These are phyloP conservation scores for Chara braunii DNA, from an alignment of 139 green algal genomes.

Conservation along the genomic window DNA sequence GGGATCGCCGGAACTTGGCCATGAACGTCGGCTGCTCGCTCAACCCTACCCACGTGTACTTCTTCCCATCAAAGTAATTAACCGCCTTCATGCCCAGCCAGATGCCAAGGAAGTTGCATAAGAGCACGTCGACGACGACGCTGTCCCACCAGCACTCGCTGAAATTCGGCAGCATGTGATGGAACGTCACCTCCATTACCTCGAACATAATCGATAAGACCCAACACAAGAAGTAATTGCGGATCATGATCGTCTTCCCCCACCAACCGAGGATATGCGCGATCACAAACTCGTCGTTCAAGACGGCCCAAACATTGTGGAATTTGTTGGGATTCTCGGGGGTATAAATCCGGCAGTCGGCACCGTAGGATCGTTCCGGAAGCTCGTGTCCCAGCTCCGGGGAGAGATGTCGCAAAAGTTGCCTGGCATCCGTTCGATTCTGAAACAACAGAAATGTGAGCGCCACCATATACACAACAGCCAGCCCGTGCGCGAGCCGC, in stretches of 20 bases:
- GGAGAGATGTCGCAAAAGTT: slow-evolving; percentile 64
- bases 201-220: slow-evolving; percentile 46
- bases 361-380: slow-evolving; percentile 63
- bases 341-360: slow-evolving; percentile 64
- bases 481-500: slow-evolving; percentile 69
- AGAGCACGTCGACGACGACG: slow-evolving; percentile 77
- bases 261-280: slow-evolving; percentile 75
- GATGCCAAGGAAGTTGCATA: slow-evolving; percentile 64
- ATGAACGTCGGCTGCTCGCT: slow-evolving; percentile 20
- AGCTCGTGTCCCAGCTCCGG: slow-evolving; percentile 48
- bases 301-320: slow-evolving; percentile 39
- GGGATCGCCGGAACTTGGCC: slow-evolving; percentile 17
- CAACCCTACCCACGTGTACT: slow-evolving; percentile 30
- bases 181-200: slow-evolving; percentile 48
- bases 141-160: slow-evolving; percentile 96
- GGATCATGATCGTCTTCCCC: slow-evolving; percentile 74
- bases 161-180: slow-evolving; percentile 91
- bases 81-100: slow-evolving; percentile 31
- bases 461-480: slow-evolving; percentile 72
- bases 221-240: slow-evolving; percentile 60
- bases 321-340: slow-evolving; percentile 48
- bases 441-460: slow-evolving; percentile 76
- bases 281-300: slow-evolving; percentile 91
- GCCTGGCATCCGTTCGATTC: slow-evolving; percentile 57
- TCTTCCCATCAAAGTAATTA: slow-evolving; percentile 40